Base-by-base conservation (phyloP, 108 stramenopile species). In the Stephanodiscus minutulus region DNA sequence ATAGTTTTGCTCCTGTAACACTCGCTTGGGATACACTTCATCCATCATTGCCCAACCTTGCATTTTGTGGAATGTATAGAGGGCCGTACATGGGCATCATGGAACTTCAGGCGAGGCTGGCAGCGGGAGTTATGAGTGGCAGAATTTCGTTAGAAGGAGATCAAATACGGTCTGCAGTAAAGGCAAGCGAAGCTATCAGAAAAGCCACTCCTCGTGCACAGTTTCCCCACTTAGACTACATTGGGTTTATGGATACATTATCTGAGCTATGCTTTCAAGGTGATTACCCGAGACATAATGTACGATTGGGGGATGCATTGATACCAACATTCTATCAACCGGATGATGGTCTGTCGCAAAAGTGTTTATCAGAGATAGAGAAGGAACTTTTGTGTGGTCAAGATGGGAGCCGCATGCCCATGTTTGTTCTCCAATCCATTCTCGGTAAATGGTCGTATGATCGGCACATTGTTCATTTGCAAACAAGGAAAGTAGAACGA, bases 11-110 rank as follows among this genome's bases (percentile, higher is more conserved):
- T 36, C 88, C 88, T 5, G 39, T 88, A 74, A 75, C 76, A 24
- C 55, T 74, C 10, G 79, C 82, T 33, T 83, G 77, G 70, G 86
- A 88, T 57, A 82, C 72, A 11, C 41, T 85, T 21, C 86, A 85
- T 83, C 86, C 88, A 22, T 62, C 76, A 11, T 53, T 89, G 25
- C 84, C 88, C 31, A 68, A 82, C 56, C 50, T 89, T 20, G 86
- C 72, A 48, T 87, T 89, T 63, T 82, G 81, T 56, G 88, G 88
- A 17, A 85, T 89, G 82, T 89, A 89, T 63, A 73, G 86, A 64
- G 88, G 88, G 11, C 85, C 88, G 3, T 89, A 89, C 61, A 79
- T 89, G 77, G 88, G 86, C 11, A 64, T 84, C 5, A 77, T 89
- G 77, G 88, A 89, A 50, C 67, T 89, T 43, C 88, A 89, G 68